phyloP scores from a whole-genome alignment of 2,329 filamentous ascomycete genomes.

The Neopestalotiopsis sp. region DNA sequence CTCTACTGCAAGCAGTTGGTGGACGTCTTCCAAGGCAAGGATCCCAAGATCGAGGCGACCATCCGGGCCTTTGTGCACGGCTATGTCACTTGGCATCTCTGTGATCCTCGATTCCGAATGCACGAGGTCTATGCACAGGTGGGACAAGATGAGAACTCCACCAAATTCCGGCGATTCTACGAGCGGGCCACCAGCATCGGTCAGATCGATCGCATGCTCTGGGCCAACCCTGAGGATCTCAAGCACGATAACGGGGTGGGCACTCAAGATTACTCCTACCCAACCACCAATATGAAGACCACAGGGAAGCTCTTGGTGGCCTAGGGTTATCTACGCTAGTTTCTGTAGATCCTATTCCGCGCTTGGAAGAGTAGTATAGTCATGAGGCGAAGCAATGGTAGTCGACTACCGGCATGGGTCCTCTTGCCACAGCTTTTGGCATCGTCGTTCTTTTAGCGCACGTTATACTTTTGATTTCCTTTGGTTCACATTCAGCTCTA shows the following conservation, averaged over 20 bases:
- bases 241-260: not conserved
- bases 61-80: conserved; percentile 23
- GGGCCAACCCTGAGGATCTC: not conserved
- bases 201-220: not conserved
- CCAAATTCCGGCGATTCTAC: conserved; percentile 16
- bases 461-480: not conserved
- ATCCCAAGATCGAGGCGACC: conserved; percentile 18
- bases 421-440: not conserved
- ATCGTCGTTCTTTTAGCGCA: not conserved
- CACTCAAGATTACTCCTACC: not conserved
- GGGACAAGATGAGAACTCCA: not conserved
- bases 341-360: not conserved
- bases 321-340: not conserved
- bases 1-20: conserved; percentile 24
- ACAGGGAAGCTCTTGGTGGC: not conserved
- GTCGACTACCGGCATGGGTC: not conserved
- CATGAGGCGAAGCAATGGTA: not conserved
- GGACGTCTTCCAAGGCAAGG: conserved; percentile 25
- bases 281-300: not conserved
- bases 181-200: conserved; percentile 7
- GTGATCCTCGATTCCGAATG: conserved; percentile 25
- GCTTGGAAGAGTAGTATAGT: not conserved
- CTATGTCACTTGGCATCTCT: conserved; percentile 28
- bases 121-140: conserved; percentile 21
- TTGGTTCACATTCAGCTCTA: not conserved